A percentile compares a stretch with the other conserved stretches of the same genome.
phyloP scores from a whole-genome alignment of 306 rosid genomes.

The Vicia villosa region DNA sequence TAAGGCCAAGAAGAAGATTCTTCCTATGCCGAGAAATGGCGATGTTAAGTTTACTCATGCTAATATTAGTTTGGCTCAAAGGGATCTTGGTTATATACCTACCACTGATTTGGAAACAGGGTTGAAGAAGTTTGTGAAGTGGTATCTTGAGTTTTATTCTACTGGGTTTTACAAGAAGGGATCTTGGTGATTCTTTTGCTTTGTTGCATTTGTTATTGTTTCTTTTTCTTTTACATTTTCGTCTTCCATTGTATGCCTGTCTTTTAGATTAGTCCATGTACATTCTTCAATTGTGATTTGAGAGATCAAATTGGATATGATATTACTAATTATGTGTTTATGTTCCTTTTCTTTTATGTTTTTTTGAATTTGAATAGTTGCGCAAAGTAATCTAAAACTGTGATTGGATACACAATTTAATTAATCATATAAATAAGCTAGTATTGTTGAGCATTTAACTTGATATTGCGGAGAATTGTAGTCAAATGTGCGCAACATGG shows the following conservation, averaged over 20 bases:
- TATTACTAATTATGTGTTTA: slow-evolving; percentile 48
- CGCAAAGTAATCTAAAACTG: neutral
- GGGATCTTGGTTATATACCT: slow-evolving; percentile 74
- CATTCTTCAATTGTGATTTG: slow-evolving; percentile 61
- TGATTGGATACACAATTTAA: neutral
- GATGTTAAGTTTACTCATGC: slow-evolving; percentile 89
- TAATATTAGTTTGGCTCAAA: slow-evolving; percentile 68
- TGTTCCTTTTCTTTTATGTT: slow-evolving; percentile 21
- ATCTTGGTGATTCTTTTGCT: slow-evolving; percentile 59
- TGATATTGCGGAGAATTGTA: neutral
- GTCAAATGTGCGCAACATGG: neutral
- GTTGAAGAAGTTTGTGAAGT: slow-evolving; percentile 73
- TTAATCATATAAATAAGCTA: neutral
- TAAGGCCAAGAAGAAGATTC: slow-evolving; percentile 68
- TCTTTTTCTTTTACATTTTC: slow-evolving; percentile 25
- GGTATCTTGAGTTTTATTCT: slow-evolving; percentile 66
- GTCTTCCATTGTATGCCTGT: slow-evolving; percentile 40
- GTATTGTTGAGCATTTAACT: neutral
- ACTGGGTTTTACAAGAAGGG: slow-evolving; percentile 53
- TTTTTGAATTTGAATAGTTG: slow-evolving; percentile 12
- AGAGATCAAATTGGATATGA: slow-evolving; percentile 48
- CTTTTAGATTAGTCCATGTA: slow-evolving; percentile 57
- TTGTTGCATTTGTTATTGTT: slow-evolving; percentile 25
- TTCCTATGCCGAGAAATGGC: slow-evolving; percentile 81
- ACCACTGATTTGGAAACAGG: slow-evolving; percentile 75